phyloP scores from a whole-genome alignment of 352 stramenopile species.

The Phytophthora podocarpi region DNA sequence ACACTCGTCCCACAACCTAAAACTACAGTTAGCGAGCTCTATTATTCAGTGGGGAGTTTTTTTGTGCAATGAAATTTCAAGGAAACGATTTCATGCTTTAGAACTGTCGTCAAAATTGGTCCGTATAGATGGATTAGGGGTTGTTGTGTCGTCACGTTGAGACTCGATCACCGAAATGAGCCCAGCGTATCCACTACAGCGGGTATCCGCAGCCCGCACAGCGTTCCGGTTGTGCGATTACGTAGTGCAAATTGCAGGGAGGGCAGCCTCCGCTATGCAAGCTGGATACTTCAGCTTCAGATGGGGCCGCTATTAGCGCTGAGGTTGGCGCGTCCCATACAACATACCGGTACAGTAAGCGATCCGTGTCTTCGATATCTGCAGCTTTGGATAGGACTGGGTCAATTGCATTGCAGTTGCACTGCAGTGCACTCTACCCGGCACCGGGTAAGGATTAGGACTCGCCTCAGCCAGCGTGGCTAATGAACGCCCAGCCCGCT shows the following conservation, averaged over 20 bases:
- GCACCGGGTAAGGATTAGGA: constrained; percentile 2
- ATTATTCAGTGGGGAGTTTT: not conserved
- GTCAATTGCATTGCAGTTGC: constrained; percentile 21
- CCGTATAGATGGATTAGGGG: constrained; percentile 13
- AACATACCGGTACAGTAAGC: too few relatives aligned
- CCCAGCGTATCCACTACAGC: too few relatives aligned
- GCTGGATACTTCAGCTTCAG: constrained; percentile 27
- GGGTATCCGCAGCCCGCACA: too few relatives aligned
- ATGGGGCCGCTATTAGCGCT: constrained; percentile 9
- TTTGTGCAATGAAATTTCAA: not conserved
- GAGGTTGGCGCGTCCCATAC: constrained; percentile 2
- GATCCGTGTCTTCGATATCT: constrained; percentile 23
- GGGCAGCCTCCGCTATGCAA: constrained; percentile 9
- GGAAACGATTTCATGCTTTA: not conserved
- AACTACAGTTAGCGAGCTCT: constrained; percentile 12
- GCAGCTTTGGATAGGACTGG: constrained; percentile 20
- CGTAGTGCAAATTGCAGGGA: too few relatives aligned
- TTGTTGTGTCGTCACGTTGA: constrained; percentile 13
- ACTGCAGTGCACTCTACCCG: not conserved
- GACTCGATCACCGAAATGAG: constrained; percentile 32
- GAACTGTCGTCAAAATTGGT: constrained; percentile 2
- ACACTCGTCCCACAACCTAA: not conserved
- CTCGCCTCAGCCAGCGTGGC: not conserved
- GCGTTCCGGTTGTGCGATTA: constrained; percentile 1
- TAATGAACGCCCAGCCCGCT: constrained; percentile 1